phyloP scores from a whole-genome alignment of 495 filamentous ascomycete genomes.

The Aspergillus wentii region DNA sequence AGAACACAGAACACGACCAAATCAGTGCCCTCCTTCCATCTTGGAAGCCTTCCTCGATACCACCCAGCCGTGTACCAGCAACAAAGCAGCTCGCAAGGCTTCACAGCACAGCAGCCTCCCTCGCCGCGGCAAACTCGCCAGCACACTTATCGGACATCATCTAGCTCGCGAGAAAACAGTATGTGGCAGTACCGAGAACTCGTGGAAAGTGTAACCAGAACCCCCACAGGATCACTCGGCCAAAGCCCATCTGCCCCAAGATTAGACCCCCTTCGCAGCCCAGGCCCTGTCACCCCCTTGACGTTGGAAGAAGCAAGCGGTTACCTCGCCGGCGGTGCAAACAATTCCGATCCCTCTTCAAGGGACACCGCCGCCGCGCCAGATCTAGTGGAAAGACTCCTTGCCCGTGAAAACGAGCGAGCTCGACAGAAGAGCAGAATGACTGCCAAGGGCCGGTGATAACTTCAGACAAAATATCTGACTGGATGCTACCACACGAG shows the following conservation, averaged over 20 bases:
- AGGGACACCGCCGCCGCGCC: conserved; percentile 17
- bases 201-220: conserved; percentile 22
- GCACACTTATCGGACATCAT: conserved; percentile 26
- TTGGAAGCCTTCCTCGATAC: conserved; percentile 41
- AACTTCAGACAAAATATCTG: too few relatives aligned
- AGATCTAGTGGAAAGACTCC: conserved; percentile 34
- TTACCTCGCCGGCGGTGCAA: conserved; percentile 44
- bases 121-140: conserved; percentile 30
- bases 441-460: conserved; percentile 29
- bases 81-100: conserved; percentile 13
- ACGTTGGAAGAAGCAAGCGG: conserved; percentile 55
- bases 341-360: conserved; percentile 14
- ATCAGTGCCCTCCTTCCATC: conserved; percentile 30
- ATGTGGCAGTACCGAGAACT: conserved; percentile 37
- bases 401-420: conserved; percentile 36
- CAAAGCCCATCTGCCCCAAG: conserved; percentile 56
- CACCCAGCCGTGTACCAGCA: conserved; percentile 46
- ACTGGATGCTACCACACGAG: too few relatives aligned
- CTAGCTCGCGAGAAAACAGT: conserved; percentile 28
- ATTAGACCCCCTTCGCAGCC: conserved; percentile 64
- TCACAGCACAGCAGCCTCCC: conserved; percentile 20
- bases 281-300: conserved; percentile 74
- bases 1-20: conserved; percentile 26
- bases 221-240: conserved; percentile 23
- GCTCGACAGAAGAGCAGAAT: conserved; percentile 29